phyloP scores from a whole-genome alignment of 176 grass and related monocot species.

The Chloris gayana region DNA sequence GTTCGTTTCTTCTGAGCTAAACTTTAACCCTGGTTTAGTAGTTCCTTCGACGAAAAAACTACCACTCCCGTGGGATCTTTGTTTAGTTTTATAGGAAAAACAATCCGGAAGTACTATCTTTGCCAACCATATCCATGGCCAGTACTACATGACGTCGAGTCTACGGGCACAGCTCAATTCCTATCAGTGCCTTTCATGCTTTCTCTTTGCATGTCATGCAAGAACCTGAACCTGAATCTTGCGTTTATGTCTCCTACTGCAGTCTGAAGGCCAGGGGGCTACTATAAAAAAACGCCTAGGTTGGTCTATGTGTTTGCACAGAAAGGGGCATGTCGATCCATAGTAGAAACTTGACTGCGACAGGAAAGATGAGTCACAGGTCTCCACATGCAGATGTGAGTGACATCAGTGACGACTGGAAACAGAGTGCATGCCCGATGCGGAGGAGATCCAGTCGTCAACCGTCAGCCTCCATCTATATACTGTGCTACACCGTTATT shows the following conservation, averaged over 20 bases:
- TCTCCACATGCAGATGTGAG: constrained; percentile 43
- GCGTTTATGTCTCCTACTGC: constrained; percentile 3
- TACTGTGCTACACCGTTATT: not conserved
- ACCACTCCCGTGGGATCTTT: too few species aligned
- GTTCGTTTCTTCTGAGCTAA: too few species aligned
- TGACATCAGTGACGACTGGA: constrained; percentile 30
- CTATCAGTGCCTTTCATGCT: not conserved
- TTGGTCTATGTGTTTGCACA: constrained; percentile 38
- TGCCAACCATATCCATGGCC: not conserved
- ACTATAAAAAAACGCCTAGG: constrained; percentile 7
- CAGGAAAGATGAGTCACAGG: constrained; percentile 40
- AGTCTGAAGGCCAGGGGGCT: not conserved
- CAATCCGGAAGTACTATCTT: not conserved
- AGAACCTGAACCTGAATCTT: constrained; percentile 14
- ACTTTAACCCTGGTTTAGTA: too few species aligned
- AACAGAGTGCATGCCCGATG: not conserved
- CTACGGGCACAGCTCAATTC: constrained; percentile 13
- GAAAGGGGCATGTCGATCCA: constrained; percentile 37
- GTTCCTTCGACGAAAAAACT: too few species aligned
- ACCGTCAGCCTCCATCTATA: not conserved
- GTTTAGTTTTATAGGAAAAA: too few species aligned
- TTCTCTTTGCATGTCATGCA: constrained; percentile 33
- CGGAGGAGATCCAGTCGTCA: constrained; percentile 12
- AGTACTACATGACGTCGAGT: not conserved
- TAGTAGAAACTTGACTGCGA: constrained; percentile 54